Evolutionary conservation across 805 yeast genomes (phyloP).

Genomic region (Metschnikowia borealis): DNA sequence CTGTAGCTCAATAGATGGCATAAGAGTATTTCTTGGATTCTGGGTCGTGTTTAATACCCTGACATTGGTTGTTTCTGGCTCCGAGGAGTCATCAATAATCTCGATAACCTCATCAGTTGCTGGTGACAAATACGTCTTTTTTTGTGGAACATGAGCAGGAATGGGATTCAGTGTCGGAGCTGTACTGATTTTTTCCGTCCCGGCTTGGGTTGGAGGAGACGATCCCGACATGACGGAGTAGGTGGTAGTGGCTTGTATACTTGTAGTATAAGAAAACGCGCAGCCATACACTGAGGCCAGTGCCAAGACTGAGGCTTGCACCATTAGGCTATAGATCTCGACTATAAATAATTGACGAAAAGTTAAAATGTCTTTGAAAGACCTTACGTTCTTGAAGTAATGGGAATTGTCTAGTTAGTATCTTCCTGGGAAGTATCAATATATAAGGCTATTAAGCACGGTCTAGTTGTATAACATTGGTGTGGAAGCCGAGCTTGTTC

Average conservation of each 20-base stretch:
- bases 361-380: too few species aligned
- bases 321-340: too few species aligned
- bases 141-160: neutral
- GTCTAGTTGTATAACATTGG: conserved; percentile 63
- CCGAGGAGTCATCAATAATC: neutral
- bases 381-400: too few species aligned
- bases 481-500: conserved; percentile 70
- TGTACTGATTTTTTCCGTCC: neutral
- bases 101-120: neutral
- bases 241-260: neutral
- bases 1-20: neutral
- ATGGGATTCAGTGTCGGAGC: conserved; percentile 1
- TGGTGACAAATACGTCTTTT: neutral
- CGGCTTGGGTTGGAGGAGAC: neutral
- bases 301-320: too few species aligned
- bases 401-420: neutral
- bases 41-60: neutral
- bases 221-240: neutral
- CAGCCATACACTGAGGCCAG: neutral
- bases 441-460: conserved; percentile 46
- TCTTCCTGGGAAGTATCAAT: neutral
- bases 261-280: neutral
- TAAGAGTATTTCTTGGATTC: neutral
- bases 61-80: neutral
- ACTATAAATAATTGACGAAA: too few species aligned